A percentile compares a stretch with the other conserved stretches of the same genome.
Evolutionary conservation across 169 alveolate genomes (phyloP).

Genomic region (Theileria orientalis): DNA sequence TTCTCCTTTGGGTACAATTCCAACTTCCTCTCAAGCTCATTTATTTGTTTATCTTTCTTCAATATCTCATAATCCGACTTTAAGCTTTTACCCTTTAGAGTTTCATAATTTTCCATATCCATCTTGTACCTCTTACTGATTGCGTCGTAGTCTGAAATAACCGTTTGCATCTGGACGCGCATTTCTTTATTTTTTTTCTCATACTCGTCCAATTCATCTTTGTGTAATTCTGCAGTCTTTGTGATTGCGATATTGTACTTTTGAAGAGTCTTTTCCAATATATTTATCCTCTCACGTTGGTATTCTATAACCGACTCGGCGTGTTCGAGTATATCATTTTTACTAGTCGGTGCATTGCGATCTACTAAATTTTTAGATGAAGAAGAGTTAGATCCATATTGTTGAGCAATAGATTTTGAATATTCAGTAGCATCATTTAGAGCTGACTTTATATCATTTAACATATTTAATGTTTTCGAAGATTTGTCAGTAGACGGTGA

Average conservation of each 20-base stretch:
- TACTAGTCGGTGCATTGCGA: not conserved
- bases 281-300: slow-evolving; percentile 58
- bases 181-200: slow-evolving; percentile 33
- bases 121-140: slow-evolving; percentile 34
- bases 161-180: slow-evolving; percentile 50
- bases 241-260: slow-evolving; percentile 52
- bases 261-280: slow-evolving; percentile 32
- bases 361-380: slow-evolving; percentile 1
- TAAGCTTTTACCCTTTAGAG: slow-evolving; percentile 33
- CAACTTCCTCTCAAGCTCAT: slow-evolving; percentile 13
- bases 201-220: slow-evolving; percentile 42
- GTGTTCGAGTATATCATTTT: slow-evolving; percentile 32
- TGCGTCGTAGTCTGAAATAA: slow-evolving; percentile 56
- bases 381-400: slow-evolving; percentile 3
- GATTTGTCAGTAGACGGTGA: not conserved
- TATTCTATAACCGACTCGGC: slow-evolving; percentile 68
- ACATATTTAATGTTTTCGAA: not conserved
- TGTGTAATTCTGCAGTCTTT: slow-evolving; percentile 38
- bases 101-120: slow-evolving; percentile 33
- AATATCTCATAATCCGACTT: slow-evolving; percentile 20
- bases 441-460: not conserved
- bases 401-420: not conserved
- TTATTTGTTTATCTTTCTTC: slow-evolving; percentile 25
- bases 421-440: slow-evolving; percentile 2
- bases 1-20: slow-evolving; percentile 33